Evolutionary conservation across 2,329 filamentous ascomycete genomes (phyloP), one percentile per base, ranked within the genome.

Genomic region (Trichoderma aggressivum): DNA sequence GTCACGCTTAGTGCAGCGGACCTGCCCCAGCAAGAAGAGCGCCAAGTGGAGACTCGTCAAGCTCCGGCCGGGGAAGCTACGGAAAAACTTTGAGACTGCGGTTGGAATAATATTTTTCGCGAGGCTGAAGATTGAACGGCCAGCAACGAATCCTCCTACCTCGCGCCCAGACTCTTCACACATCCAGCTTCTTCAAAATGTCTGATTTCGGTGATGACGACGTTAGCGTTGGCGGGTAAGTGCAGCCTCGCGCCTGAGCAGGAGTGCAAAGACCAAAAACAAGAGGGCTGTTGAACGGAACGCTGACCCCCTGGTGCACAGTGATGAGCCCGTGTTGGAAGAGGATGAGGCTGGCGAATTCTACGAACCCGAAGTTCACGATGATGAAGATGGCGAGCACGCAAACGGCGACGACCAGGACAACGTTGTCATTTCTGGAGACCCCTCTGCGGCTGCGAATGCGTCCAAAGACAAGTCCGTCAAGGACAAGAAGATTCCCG

Each of bases 401-500:
- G 84, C 84, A 67, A 82, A 86, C 70, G 86, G 85, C 61, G 85
- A 86, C 21, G 88, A 89, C 67, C 86, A 88, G 39, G 86, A 89
- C 74, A 86, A 90, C 74, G 84, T 91, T 11, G 83, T 91, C 72
- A 79, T 87, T 62, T 87, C 88, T 18, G 89, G 89, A 75, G 90
- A 91, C 77, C 86, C 88, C 21, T 86, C 87, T 36, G 89, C 89
- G 28, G 82, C 84, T 0, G 88, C 88, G 39, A 87, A 86, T 78
- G 83, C 83, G 70, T 81, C 83, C 71, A 88, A 86, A 79, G 86
- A 88, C 67, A 88, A 87, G 79, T 84, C 85, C 62, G 83, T 86
- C 78, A 90, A 90, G 79, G 88, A 94, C 83, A 98, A 97, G 88
- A 97, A 94, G 84, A 95, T 99, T 63, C 88, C 94, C 70, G 92